A percentile compares a stretch with the other conserved stretches of the same genome.
Conservation (phyloP, 108 stramenopile genomes). For the Nannochloropsis salina region DNA sequence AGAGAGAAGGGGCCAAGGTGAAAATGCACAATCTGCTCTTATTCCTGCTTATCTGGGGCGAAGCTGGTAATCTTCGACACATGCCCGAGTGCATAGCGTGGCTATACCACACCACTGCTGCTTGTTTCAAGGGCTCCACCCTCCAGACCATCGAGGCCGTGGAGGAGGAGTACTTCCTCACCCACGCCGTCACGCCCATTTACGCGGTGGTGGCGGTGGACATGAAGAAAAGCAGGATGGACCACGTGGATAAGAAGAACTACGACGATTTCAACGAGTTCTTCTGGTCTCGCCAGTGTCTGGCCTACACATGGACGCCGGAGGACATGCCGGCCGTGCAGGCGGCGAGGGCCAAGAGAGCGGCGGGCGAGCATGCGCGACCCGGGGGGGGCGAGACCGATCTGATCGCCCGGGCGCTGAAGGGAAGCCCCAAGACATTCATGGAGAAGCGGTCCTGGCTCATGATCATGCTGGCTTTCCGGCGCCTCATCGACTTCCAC, state of each 20-base stretch:
- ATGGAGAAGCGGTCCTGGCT: slow-evolving; percentile 91
- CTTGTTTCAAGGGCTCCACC: slow-evolving; percentile 57
- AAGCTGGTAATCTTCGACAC: slow-evolving; percentile 89
- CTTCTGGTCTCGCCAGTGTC: slow-evolving; percentile 92
- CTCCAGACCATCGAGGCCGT: slow-evolving; percentile 49
- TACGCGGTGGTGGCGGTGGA: slow-evolving; percentile 65
- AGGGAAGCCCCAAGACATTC: slow-evolving; percentile 82
- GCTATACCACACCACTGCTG: slow-evolving; percentile 72
- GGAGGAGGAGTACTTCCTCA: slow-evolving; percentile 66
- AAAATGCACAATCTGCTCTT: slow-evolving; percentile 71
- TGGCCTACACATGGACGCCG: slow-evolving; percentile 62
- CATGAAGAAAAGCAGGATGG: slow-evolving; percentile 61
- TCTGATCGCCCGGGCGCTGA: slow-evolving; percentile 67
- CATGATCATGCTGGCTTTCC: slow-evolving; percentile 75
- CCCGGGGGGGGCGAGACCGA: neutral
- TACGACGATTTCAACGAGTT: slow-evolving; percentile 99
- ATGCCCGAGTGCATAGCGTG: slow-evolving; percentile 97
- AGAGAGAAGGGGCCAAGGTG: neutral
- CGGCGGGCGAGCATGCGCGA: neutral
- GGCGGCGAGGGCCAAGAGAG: neutral
- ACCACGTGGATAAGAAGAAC: slow-evolving; percentile 78
- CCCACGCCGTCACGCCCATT: slow-evolving; percentile 83
- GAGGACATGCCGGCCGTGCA: slow-evolving; percentile 31
- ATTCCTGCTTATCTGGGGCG: slow-evolving; percentile 95
- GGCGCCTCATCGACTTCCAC: slow-evolving; percentile 87